These are phyloP conservation scores for Herpetospermum pedunculosum DNA, from an alignment of 306 rosid genomes.

Conservation along the genomic window DNA sequence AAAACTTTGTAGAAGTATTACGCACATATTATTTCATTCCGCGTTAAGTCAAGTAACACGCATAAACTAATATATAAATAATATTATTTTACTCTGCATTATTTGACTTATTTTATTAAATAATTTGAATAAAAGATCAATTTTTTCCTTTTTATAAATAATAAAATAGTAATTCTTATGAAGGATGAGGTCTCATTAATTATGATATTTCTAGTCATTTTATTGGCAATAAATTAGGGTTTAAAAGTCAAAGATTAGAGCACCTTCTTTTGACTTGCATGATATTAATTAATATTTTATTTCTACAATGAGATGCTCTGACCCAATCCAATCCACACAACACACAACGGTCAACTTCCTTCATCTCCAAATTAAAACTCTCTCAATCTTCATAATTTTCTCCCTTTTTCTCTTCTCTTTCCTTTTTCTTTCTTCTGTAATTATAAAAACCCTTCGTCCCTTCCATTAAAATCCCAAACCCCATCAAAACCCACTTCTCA, in stretches of 20 bases:
- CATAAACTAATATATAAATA: no score
- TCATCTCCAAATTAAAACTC: neutral
- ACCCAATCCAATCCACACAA: conserved; percentile 9
- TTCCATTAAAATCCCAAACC: neutral
- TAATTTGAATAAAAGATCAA: neutral
- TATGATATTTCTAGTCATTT: neutral
- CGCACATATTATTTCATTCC: no score
- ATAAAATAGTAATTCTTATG: neutral
- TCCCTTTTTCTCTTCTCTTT: neutral
- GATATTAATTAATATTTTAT: neutral
- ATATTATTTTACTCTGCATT: neutral
- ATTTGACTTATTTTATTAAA: neutral
- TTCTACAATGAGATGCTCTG: conserved; percentile 10
- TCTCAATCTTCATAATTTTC: no score
- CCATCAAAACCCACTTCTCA: conserved; percentile 9
- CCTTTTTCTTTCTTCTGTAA: neutral
- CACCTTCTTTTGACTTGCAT: neutral
- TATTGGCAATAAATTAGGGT: neutral
- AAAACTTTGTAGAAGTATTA: neutral
- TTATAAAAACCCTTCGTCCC: neutral
- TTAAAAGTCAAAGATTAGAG: neutral
- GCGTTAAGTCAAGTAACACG: neutral
- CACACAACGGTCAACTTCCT: conserved; percentile 10
- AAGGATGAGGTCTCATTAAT: neutral
- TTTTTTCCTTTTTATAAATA: neutral